Percentiles rank a stretch among this genome's conserved stretches.
Conservation (phyloP, 2,329 filamentous ascomycete genomes). For the Pleurostoma richardsiae region DNA sequence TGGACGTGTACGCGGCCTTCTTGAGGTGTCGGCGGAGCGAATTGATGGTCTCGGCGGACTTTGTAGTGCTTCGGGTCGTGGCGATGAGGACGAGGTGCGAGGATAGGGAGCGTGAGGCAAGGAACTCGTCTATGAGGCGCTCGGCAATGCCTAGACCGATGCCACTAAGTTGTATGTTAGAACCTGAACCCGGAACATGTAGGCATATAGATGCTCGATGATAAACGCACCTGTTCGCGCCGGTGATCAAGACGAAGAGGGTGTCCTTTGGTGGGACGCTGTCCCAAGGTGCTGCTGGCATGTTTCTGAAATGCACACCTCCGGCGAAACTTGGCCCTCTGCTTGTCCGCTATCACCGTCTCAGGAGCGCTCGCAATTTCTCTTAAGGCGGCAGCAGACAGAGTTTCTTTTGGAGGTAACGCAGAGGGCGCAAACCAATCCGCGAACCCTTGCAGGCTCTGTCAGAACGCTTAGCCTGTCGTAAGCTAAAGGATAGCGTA, state of each 20-base stretch:
- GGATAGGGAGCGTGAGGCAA: slow-evolving; percentile 58
- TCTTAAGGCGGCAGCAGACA: too few species aligned
- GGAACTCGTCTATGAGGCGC: slow-evolving; percentile 86
- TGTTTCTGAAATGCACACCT: slow-evolving; percentile 2
- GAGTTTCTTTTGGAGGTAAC: too few species aligned
- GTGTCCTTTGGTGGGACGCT: slow-evolving; percentile 31
- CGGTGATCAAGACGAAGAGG: slow-evolving; percentile 69
- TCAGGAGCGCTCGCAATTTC: too few species aligned
- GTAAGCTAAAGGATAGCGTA: too few species aligned
- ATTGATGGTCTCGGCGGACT: slow-evolving; percentile 67
- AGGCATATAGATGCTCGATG: background rate
- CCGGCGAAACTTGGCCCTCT: too few species aligned
- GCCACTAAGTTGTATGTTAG: slow-evolving; percentile 51
- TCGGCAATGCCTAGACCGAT: slow-evolving; percentile 80
- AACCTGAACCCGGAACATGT: background rate
- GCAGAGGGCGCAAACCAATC: too few species aligned
- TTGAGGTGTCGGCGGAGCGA: slow-evolving; percentile 60
- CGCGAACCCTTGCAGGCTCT: too few species aligned
- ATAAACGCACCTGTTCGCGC: slow-evolving; percentile 70
- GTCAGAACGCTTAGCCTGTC: too few species aligned
- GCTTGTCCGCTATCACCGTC: too few species aligned
- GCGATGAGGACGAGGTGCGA: slow-evolving; percentile 75
- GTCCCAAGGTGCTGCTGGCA: slow-evolving; percentile 29
- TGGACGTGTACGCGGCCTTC: slow-evolving; percentile 34
- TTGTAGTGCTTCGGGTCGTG: slow-evolving; percentile 72